Conservation (phyloP, 2,329 filamentous ascomycete genomes). For the Neurospora sp. region DNA sequence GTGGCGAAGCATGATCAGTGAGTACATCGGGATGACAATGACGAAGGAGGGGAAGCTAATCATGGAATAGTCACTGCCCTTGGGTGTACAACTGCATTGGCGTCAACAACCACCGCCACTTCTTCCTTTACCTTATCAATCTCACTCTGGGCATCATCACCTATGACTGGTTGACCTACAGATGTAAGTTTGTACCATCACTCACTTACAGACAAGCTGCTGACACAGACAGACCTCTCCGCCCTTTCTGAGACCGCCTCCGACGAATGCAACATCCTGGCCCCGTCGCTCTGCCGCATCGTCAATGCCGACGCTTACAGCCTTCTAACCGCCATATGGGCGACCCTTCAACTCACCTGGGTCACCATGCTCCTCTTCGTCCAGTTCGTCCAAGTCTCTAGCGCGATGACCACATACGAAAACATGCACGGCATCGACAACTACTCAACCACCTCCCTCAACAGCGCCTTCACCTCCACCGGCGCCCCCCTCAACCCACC, state of each 20-base stretch:
- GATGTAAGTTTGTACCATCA: slow-evolving; percentile 43
- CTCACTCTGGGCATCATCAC: slow-evolving; percentile 66
- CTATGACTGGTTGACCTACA: slow-evolving; percentile 63
- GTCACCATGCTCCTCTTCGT: slow-evolving; percentile 95
- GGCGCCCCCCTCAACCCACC: slow-evolving; percentile 60
- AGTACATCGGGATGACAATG: slow-evolving; percentile 27
- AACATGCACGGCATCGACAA: slow-evolving; percentile 79
- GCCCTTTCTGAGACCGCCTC: slow-evolving; percentile 42
- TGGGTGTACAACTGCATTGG: slow-evolving; percentile 98
- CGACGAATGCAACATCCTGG: slow-evolving; percentile 62
- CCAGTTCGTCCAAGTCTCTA: slow-evolving; percentile 83
- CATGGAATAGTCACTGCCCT: slow-evolving; percentile 66
- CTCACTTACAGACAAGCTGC: background rate
- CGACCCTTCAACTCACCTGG: slow-evolving; percentile 79
- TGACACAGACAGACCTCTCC: slow-evolving; percentile 46
- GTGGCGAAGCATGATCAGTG: slow-evolving; percentile 96
- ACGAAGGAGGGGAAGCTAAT: background rate
- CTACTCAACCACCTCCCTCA: slow-evolving; percentile 45
- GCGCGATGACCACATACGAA: slow-evolving; percentile 92
- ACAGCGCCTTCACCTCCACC: slow-evolving; percentile 69
- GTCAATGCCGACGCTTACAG: slow-evolving; percentile 79
- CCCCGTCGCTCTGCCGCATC: slow-evolving; percentile 63
- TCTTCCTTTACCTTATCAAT: slow-evolving; percentile 78
- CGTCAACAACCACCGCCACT: slow-evolving; percentile 92
- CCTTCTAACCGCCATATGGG: slow-evolving; percentile 71